Evolutionary conservation across 176 grass and related monocot genomes (phyloP).

Genomic region (Oryza rufipogon): DNA sequence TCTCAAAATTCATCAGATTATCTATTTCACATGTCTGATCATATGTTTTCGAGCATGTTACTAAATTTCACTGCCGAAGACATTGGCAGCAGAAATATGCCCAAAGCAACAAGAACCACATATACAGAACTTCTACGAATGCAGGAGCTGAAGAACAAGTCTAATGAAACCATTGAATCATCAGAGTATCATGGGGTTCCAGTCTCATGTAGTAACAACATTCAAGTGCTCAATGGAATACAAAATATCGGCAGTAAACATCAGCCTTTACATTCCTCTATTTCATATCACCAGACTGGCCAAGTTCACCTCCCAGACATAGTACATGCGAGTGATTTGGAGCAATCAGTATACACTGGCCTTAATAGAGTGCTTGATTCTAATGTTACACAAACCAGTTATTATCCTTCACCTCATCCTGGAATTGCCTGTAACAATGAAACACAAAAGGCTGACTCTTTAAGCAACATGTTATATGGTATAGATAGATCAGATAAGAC

Average conservation of each 20-base stretch:
- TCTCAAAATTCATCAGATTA: constrained; percentile 62
- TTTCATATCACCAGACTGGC: constrained; percentile 40
- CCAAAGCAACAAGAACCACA: constrained; percentile 36
- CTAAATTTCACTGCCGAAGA: constrained; percentile 43
- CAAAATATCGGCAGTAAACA: background rate
- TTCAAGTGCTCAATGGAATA: constrained; percentile 27
- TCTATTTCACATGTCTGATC: constrained; percentile 38
- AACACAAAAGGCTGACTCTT: constrained; percentile 35
- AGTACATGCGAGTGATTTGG: constrained; percentile 26
- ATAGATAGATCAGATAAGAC: constrained; percentile 32
- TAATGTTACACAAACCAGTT: constrained; percentile 27
- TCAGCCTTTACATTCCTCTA: constrained; percentile 26
- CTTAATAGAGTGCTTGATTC: constrained; percentile 36
- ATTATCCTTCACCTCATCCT: constrained; percentile 40
- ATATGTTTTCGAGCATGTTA: constrained; percentile 29
- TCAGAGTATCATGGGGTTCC: constrained; percentile 37
- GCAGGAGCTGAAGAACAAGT: constrained; percentile 42
- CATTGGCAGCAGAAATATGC: constrained; percentile 33
- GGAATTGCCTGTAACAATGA: constrained; percentile 22
- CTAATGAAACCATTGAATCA: constrained; percentile 29
- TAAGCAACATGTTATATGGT: constrained; percentile 8
- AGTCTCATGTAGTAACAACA: constrained; percentile 35
- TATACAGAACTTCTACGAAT: constrained; percentile 63
- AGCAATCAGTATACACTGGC: constrained; percentile 22
- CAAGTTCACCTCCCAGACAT: constrained; percentile 16